Evolutionary conservation across 805 yeast species (phyloP), one percentile per base, ranked within the genome.

Genomic region (Starmerella sp.): DNA sequence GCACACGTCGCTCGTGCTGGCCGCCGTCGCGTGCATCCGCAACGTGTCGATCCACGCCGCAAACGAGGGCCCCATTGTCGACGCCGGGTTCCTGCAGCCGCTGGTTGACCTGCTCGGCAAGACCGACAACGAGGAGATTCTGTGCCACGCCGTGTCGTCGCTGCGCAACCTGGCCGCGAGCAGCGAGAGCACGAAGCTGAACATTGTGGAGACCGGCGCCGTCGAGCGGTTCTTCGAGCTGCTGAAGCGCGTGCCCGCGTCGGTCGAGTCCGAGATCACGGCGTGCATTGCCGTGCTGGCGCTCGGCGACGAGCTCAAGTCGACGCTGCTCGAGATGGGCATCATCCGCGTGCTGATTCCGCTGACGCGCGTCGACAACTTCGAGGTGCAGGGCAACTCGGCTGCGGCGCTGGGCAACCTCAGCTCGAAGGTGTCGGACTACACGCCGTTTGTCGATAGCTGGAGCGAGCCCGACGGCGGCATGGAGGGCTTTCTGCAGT

Each of bases 281-380:
- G 98, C 98, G 3, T 91, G 97, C 68, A 84, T 93, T 72, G 98
- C 98, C 2, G 95, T 93, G 53, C 77, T 93, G 60, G 98, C 98
- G 0, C 75, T 93, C 51, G 96, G 97, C 28, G 98, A 93, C 71
- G 96, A 89, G 67, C 79, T 95, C 62, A 93, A 91, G 71, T 79
- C 84, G 51, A 84, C 84, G 64, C 75, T 93, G 63, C 79, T 93
- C 62, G 85, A 86, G 57, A 77, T 89, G 62, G 91, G 90, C 53
- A 82, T 93, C 45, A 78, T 89, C 58, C 89, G 86, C 63, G 96
- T 89, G 38, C 77, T 93, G 60, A 83, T 93, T 56, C 98, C 98
- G 37, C 78, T 93, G 68, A 93, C 97, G 2, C 81, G 80, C 63
- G 85, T 95, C 44, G 78, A 78, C 54, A 89, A 89, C 67, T 85